Evolutionary conservation across 345 rosid species (phyloP).

Genomic region (Excoecaria cochinchinensis): DNA sequence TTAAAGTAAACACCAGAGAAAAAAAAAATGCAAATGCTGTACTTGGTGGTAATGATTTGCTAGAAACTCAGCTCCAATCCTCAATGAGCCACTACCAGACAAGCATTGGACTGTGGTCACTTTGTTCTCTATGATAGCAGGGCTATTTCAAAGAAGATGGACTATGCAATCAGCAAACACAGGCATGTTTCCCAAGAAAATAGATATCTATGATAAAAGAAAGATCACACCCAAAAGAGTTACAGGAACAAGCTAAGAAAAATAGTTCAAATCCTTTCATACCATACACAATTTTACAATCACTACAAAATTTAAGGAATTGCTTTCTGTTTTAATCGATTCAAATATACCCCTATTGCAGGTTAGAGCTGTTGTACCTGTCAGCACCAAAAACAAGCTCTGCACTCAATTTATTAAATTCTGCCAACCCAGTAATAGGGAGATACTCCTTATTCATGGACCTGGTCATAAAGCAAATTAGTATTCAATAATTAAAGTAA

Average conservation of each 20-base stretch:
- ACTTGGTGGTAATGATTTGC: slow-evolving; percentile 37
- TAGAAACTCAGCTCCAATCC: slow-evolving; percentile 42
- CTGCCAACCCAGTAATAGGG: slow-evolving; percentile 72
- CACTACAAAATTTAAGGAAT: background rate
- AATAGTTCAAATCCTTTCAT: background rate
- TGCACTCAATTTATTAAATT: slow-evolving; percentile 80
- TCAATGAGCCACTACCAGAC: slow-evolving; percentile 38
- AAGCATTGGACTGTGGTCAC: slow-evolving; percentile 43
- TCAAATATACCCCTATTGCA: background rate
- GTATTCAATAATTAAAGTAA: background rate
- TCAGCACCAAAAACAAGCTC: slow-evolving; percentile 70
- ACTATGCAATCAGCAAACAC: slow-evolving; percentile 15
- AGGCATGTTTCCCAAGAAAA: slow-evolving; percentile 3
- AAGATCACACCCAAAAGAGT: background rate
- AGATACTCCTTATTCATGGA: slow-evolving; percentile 71
- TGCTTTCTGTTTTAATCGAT: background rate
- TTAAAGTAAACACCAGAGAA: background rate
- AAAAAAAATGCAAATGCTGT: background rate
- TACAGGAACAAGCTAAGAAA: background rate
- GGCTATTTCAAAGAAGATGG: slow-evolving; percentile 24
- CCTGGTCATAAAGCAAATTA: slow-evolving; percentile 27
- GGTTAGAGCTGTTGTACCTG: slow-evolving; percentile 37
- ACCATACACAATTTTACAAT: background rate
- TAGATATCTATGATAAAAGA: background rate
- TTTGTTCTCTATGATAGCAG: slow-evolving; percentile 35